Evolutionary conservation across 352 stramenopile species (phyloP), one percentile per base, ranked within the genome.

Genomic region (Aphanomyces astaci): DNA sequence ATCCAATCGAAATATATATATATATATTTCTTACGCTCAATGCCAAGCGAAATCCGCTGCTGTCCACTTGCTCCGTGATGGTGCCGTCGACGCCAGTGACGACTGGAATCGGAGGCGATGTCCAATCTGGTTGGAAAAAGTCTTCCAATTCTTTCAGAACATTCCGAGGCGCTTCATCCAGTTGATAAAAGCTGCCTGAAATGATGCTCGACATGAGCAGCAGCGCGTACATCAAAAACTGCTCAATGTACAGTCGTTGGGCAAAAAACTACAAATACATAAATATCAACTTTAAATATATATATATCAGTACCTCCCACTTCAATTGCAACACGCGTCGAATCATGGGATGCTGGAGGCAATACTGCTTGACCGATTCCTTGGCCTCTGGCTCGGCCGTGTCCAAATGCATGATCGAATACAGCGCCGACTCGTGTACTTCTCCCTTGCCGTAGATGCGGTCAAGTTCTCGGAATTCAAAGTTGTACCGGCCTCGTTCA

Each of bases 241-340:
- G 62, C 43, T 68, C 62, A 24, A 68, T 60, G 62, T 68, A 68
- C 62, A 68, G 25, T 9, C 62, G 46, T 13, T 68, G 62, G 32
- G 62, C 62, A 27, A 68, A 68, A 45, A 68, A 68, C 62, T 68
- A 68, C 31, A 22, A 11, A 28, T 11, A 32, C 15, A 43, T 43
- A 7, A 43, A 15, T 15, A 43, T 43, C 36, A 1, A 24, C n/a
- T n/a, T n/a, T n/a, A 30, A 64, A 25, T 49, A 49, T 13, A 1
- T 46, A 17, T 46, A n/a, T n/a, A n/a, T n/a, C n/a, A n/a, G 28
- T 68, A 68, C 62, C 62, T 68, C 62, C 62, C 62, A 68, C 48
- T 68, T 68, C 19, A 68, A 31, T 48, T 68, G 62, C 39, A 68
- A 52, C 19, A 68, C 62, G 17, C 62, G 46, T 15, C 62, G 62